phyloP scores from a whole-genome alignment of 2,329 filamentous ascomycete species.

The Claviceps fusiformis region DNA sequence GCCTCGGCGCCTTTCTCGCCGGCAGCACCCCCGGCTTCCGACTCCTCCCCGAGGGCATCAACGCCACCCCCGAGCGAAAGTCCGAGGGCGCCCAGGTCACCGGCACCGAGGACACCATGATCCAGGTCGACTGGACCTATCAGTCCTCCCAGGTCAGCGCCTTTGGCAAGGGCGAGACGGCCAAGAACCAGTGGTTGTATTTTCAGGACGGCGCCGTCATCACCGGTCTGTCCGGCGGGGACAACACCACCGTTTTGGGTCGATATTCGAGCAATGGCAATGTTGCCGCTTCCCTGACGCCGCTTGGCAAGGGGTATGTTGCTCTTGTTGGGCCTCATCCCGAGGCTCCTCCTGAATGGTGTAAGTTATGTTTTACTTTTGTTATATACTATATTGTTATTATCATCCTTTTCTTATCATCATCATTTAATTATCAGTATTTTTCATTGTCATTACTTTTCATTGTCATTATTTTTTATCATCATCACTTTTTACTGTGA shows the following conservation, averaged over 20 bases:
- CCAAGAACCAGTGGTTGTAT: constrained; percentile 11
- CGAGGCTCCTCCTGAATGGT: constrained; percentile 13
- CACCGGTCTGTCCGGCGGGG: constrained; percentile 3
- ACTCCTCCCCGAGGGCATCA: constrained; percentile 8
- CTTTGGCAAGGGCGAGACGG: constrained; percentile 5
- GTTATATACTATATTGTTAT: neutral
- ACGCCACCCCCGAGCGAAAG: constrained; percentile 5
- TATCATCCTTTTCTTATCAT: neutral
- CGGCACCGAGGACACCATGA: constrained; percentile 9
- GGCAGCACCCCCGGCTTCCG: constrained; percentile 11
- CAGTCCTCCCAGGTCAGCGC: constrained; percentile 1
- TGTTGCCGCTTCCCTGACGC: constrained; percentile 12
- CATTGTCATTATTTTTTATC: too few relatives aligned
- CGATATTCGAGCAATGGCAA: constrained; percentile 12
- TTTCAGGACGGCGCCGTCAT: constrained; percentile 15
- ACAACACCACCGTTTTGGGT: constrained; percentile 8
- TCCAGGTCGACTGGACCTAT: constrained; percentile 14
- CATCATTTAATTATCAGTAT: neutral
- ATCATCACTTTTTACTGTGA: too few relatives aligned
- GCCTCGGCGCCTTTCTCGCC: constrained; percentile 16
- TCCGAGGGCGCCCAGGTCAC: constrained; percentile 9
- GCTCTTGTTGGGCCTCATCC: constrained; percentile 14
- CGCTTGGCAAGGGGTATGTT: constrained; percentile 12
- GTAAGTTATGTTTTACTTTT: constrained; percentile 6
- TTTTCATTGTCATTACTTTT: too few relatives aligned